phyloP scores from a whole-genome alignment of 2,329 filamentous ascomycete genomes.

The Epichloe gansuensis region DNA sequence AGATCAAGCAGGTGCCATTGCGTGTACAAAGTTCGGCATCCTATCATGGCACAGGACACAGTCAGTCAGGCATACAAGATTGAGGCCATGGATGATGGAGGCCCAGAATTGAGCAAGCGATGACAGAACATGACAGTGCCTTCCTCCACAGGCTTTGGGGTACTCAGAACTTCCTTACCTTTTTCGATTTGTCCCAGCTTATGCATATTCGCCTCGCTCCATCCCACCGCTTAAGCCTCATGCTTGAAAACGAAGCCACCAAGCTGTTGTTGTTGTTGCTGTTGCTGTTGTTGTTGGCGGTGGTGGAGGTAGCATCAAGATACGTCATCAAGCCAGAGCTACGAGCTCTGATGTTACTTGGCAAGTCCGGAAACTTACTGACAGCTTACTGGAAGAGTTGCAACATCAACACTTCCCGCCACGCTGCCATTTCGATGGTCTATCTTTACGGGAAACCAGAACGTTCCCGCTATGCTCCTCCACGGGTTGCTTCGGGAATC shows the following conservation, averaged over 20 bases:
- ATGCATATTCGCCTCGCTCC: constrained; percentile 4
- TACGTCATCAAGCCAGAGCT: not conserved
- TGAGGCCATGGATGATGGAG: not conserved
- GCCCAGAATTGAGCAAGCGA: not conserved
- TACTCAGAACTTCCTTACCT: constrained; percentile 2
- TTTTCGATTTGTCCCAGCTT: constrained; percentile 5
- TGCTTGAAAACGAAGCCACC: not conserved
- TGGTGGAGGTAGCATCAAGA: not conserved
- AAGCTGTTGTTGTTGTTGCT: not conserved
- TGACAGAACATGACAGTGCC: not conserved
- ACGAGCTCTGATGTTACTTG: not conserved
- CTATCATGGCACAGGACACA: constrained; percentile 26
- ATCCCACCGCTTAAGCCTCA: constrained; percentile 8
- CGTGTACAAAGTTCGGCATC: constrained; percentile 60
- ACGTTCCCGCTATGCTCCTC: not conserved
- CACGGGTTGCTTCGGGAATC: no score
- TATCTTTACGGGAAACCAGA: not conserved
- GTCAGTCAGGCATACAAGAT: not conserved
- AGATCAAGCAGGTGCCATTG: constrained; percentile 56
- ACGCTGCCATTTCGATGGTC: not conserved
- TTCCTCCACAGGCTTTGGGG: not conserved
- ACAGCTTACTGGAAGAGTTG: not conserved
- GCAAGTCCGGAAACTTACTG: not conserved
- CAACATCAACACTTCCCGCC: not conserved
- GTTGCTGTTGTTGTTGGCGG: no score